Conservation (phyloP, 2,329 filamentous ascomycete genomes). For the Aureobasidium uvarum region DNA sequence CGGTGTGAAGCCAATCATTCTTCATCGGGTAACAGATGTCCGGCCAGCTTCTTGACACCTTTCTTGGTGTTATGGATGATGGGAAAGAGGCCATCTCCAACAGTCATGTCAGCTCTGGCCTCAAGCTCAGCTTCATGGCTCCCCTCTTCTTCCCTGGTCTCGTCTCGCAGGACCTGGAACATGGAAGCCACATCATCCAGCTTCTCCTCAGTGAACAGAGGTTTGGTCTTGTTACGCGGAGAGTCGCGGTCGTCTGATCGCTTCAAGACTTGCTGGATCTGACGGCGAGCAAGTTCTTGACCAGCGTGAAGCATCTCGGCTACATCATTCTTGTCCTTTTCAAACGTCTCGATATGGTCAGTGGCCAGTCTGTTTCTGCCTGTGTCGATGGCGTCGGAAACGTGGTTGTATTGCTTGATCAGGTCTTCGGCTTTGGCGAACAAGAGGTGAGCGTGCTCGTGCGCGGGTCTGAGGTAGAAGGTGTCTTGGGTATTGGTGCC, state of each 20-base stretch:
- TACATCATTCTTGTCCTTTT: slow-evolving; percentile 21
- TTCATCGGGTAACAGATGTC: slow-evolving; percentile 11
- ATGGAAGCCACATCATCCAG: slow-evolving; percentile 35
- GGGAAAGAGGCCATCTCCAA: neutral
- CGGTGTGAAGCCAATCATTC: neutral
- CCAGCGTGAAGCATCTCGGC: slow-evolving; percentile 13
- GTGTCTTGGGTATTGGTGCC: neutral
- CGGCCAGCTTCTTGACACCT: slow-evolving; percentile 24
- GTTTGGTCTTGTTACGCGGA: slow-evolving; percentile 31
- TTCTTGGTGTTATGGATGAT: slow-evolving; percentile 18
- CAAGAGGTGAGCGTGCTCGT: slow-evolving; percentile 13
- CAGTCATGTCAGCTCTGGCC: neutral
- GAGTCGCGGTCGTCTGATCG: slow-evolving; percentile 22
- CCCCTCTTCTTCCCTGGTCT: slow-evolving; percentile 35
- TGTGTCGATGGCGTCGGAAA: neutral
- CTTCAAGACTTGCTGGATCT: neutral
- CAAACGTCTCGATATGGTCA: slow-evolving; percentile 3
- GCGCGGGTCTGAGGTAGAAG: neutral
- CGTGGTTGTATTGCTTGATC: neutral
- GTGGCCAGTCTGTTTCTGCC: neutral
- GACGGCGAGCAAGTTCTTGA: slow-evolving; percentile 12
- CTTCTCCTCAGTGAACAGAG: slow-evolving; percentile 30
- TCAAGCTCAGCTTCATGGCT: slow-evolving; percentile 2
- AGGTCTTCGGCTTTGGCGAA: slow-evolving; percentile 6
- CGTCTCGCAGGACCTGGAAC: slow-evolving; percentile 30